Base-by-base conservation (phyloP, 805 yeast genomes). In the Kodamaea kakaduensis region DNA sequence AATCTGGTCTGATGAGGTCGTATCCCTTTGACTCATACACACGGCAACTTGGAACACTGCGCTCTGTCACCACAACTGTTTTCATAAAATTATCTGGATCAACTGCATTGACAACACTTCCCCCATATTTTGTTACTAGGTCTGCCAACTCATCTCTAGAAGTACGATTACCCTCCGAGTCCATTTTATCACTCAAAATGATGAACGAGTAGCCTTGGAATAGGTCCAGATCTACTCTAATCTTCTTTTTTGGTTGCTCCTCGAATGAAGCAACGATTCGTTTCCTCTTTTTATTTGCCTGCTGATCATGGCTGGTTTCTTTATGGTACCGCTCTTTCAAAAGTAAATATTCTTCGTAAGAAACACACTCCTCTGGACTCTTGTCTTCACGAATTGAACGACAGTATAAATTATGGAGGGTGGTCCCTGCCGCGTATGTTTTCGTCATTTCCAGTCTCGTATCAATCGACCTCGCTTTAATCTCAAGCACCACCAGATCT, bases 341-440 rank as follows among this genome's bases (percentile, higher is more conserved):
- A 10, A 57, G 56, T 28, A 54, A 44, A 52, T 75, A 80, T 21
- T 81, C 86, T 9, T 65, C 66, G 3, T 79, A 43, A 2, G 84
- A 73, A 17, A 78, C 61, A 17, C 81, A 69, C 7, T 73, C 71
- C 9, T 59, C 63, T 67, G 75, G 73, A 30, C 68, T 65, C 49
- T 86, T 86, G 52, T 90, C 96, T 2, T 66, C 66, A 31, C 97
- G 56, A 1, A 89, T 64, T 4, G 71, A 46, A 25, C 81, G 67
- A 49, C 88, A 81, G 52, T 86, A 79, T 0, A 93, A 84, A 47
- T 85, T 83, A 43, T 85, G 74, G 12, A 90, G 61, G 0, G 96
- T 85, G 5, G 81, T 67, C 0, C 80, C 84, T 0, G 78, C 75
- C 2, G 78, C 78, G 46, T 77, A 88, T 2, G 67, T 65, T 9